Base-by-base conservation (phyloP, 2,329 filamentous ascomycete species). In the Zalaria obscura region DNA sequence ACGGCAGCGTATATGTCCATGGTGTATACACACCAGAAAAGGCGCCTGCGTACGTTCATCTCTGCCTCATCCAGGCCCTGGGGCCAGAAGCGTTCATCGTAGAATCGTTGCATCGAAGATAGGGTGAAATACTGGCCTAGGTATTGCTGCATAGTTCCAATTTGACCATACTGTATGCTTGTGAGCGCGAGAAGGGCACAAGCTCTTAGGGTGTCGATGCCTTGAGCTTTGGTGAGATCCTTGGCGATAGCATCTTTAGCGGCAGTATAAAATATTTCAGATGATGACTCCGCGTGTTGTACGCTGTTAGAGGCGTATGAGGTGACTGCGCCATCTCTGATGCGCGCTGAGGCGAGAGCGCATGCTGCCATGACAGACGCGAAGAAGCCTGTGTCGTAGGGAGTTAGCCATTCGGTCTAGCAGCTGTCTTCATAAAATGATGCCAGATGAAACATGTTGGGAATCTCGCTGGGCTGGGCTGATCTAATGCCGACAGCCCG, bases 11-110 rank as follows among this genome's bases (percentile, higher is more conserved):
- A 73, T 3, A 76, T 62, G 42, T 76, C 73, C 2, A 76, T 55
- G 5, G 67, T 71, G 49, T 76, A 76, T 42, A 71, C 72, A 32
- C 70, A 70, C 73, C 73, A 76, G 48, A 70, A 69, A 47, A 72
- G 48, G 47, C 66, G 55, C 44, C 69, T 59, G 33, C 68, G 58
- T 51, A 70, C 65, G 49, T 74, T 69, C 10, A 52, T 56, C 48
- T 73, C 70, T 5, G 70, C 57, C 4, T 60, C 49, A 7, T 58
- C 57, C 5, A 72, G 56, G 8, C 59, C 55, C 4, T 56, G 54
- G 0, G 70, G 70, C 72, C 72, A 76, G 8, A 66, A 60, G 4
- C 59, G 55, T 48, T 76, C 72, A 48, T 75, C 69, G 47, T 74
- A 68, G n/a, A 72, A 60, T 2, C 60, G 56, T 44, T 70, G 61